These are phyloP conservation scores for Mycena filopes DNA, from an alignment of 768 basidiomycete genomes.

Conservation along the genomic window DNA sequence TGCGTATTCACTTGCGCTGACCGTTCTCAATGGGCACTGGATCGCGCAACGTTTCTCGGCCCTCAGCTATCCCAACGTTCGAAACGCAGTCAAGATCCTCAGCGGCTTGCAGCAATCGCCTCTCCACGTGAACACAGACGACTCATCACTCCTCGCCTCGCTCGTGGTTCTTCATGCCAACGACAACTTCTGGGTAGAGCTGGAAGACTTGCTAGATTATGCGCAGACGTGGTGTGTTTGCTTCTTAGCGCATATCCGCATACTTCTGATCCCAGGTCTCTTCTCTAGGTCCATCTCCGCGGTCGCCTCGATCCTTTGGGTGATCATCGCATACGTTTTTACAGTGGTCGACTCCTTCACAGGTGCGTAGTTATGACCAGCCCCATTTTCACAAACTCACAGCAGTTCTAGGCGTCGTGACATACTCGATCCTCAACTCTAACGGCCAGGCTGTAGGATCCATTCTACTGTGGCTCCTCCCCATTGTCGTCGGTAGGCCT, in stretches of 20 bases:
- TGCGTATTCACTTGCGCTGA: slow-evolving; percentile 50
- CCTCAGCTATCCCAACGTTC: slow-evolving; percentile 37
- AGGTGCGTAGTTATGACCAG: neutral
- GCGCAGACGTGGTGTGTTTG: slow-evolving; percentile 48
- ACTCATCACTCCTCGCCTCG: slow-evolving; percentile 44
- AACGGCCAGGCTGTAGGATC: slow-evolving; percentile 55
- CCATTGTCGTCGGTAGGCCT: slow-evolving; percentile 25
- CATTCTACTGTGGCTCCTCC: slow-evolving; percentile 28
- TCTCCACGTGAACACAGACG: slow-evolving; percentile 40
- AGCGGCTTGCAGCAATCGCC: slow-evolving; percentile 50
- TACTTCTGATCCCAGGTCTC: too few relatives aligned
- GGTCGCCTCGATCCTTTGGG: slow-evolving; percentile 31
- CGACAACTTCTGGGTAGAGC: slow-evolving; percentile 49
- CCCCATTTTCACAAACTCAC: neutral
- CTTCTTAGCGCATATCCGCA: too few relatives aligned
- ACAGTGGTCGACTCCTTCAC: slow-evolving; percentile 34
- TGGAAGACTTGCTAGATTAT: slow-evolving; percentile 45
- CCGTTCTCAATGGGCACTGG: slow-evolving; percentile 48
- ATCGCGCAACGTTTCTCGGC: slow-evolving; percentile 39
- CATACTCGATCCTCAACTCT: slow-evolving; percentile 37
- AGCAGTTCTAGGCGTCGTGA: slow-evolving; percentile 25
- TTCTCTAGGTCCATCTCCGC: slow-evolving; percentile 30
- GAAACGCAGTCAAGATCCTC: slow-evolving; percentile 39
- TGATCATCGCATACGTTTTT: slow-evolving; percentile 29
- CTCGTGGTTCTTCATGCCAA: slow-evolving; percentile 49